Base-by-base conservation (phyloP, 2,329 filamentous ascomycete species). In the Fusarium humuli region DNA sequence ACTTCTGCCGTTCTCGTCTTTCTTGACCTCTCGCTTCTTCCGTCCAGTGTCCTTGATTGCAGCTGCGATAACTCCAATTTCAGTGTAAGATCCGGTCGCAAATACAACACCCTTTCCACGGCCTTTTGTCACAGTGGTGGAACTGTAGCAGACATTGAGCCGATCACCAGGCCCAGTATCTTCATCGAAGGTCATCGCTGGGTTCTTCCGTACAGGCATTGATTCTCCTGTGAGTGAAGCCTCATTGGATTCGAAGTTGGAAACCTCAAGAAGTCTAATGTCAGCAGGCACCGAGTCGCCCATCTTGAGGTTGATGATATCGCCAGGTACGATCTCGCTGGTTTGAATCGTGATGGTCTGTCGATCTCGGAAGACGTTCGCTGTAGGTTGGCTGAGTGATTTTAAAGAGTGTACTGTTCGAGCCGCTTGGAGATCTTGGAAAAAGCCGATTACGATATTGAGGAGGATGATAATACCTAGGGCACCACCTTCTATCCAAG, bases 251-350 rank as follows among this genome's bases (percentile, higher is more conserved):
- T 70, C 68, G 9, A 61, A 69, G 44, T 70, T 70, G 13, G 65
- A 47, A n/a, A 70, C 68, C 9, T 69, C 52, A 2, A 70, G 23
- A 2, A 70, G 42, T 0, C 87, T 82, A 8, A 90, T 77, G 71
- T 90, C 88, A n/a, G 88, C 88, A 20, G 88, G 87, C 18, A 90
- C 81, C 29, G 86, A 87, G 70, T 89, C 87, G 52, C 88, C 88
- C 18, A 83, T 86, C 79, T 81, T 85, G 71, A 85, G 79, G 52
- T 82, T 79, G 52, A 85, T 84, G 53, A 90, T 79, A 65, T 90
- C 88, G 14, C 88, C 89, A 16, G 84, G 84, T 3, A 71, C 64
- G 7, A 71, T 69, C 20, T 69, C 65, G 34, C 55, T 54, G 9
- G 69, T 71, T 11, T 66, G 60, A 7, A 71, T 16, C 0, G 58